Conservation (phyloP, 768 basidiomycete genomes). For the Mycena chlorophos region DNA sequence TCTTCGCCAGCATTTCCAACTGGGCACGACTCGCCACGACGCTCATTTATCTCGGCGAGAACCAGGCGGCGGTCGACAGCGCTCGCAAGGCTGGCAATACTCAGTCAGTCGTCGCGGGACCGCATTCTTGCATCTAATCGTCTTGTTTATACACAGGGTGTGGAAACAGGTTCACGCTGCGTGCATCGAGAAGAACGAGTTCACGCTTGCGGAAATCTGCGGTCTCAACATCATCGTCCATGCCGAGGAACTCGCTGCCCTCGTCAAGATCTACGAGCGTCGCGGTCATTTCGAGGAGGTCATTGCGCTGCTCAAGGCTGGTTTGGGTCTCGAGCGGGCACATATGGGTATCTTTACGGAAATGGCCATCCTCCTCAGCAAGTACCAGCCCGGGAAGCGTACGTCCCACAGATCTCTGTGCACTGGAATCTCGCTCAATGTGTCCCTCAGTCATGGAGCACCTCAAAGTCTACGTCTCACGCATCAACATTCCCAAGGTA, state of each 20-base stretch:
- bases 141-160: slow-evolving; percentile 55
- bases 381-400: slow-evolving; percentile 93
- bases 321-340: slow-evolving; percentile 93
- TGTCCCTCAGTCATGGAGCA: slow-evolving; percentile 99
- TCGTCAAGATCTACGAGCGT: slow-evolving; percentile 84
- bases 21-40: slow-evolving; percentile 99
- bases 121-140: background rate
- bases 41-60: slow-evolving; percentile 96
- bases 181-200: slow-evolving; percentile 96
- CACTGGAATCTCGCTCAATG: slow-evolving; percentile 1
- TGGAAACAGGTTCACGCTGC: slow-evolving; percentile 99
- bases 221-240: slow-evolving; percentile 98
- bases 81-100: slow-evolving; percentile 99
- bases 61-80: slow-evolving; percentile 97
- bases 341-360: slow-evolving; percentile 99
- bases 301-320: slow-evolving; percentile 87
- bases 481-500: slow-evolving; percentile 97
- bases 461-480: slow-evolving; percentile 90
- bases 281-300: slow-evolving; percentile 95
- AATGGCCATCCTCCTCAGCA: slow-evolving; percentile 87
- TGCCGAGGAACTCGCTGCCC: slow-evolving; percentile 76
- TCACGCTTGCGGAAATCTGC: slow-evolving; percentile 97
- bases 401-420: slow-evolving; percentile 31
- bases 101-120: slow-evolving; percentile 56
- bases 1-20: slow-evolving; percentile 97